Evolutionary conservation across 75 land plant species (phyloP).

Genomic region (Selaginella tamariscina): DNA sequence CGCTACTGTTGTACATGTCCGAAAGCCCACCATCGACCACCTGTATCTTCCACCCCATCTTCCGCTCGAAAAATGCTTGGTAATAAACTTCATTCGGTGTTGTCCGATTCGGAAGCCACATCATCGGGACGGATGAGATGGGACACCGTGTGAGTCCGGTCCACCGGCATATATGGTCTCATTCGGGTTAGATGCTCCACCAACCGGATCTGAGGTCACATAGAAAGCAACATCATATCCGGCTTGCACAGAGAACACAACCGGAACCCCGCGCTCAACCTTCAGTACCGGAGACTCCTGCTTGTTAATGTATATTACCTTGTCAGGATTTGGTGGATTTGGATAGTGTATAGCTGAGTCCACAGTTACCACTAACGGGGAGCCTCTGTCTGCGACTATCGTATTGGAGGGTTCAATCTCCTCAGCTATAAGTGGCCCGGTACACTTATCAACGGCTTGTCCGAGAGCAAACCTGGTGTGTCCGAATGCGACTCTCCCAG

Average conservation of each 20-base stretch:
- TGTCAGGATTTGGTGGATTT: constrained; percentile 79
- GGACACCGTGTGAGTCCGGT: constrained; percentile 70
- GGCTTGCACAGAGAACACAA: constrained; percentile 80
- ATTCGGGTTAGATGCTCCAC: constrained; percentile 59
- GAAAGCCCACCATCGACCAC: constrained; percentile 96
- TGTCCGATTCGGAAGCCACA: constrained; percentile 77
- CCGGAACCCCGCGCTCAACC: constrained; percentile 91
- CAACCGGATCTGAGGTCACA: constrained; percentile 74
- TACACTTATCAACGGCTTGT: constrained; percentile 40
- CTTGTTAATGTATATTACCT: constrained; percentile 82
- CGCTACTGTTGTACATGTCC: constrained; percentile 96
- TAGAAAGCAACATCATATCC: constrained; percentile 94
- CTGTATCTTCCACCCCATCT: constrained; percentile 96
- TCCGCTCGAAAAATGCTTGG: constrained; percentile 55
- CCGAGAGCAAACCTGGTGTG: constrained; percentile 43
- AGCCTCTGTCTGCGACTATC: constrained; percentile 65
- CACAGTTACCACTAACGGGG: constrained; percentile 49
- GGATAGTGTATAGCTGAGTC: constrained; percentile 70
- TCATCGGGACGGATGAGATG: constrained; percentile 56
- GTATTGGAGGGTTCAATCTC: constrained; percentile 55
- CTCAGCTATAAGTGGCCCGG: constrained; percentile 74
- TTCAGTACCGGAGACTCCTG: constrained; percentile 81
- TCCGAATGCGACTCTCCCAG: constrained; percentile 38
- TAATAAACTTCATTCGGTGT: constrained; percentile 90
- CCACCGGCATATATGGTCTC: constrained; percentile 81